A percentile compares a stretch with the other conserved stretches of the same genome.
These are phyloP conservation scores for Syncephalis plumigaleata DNA, from an alignment of 371 early-diverging fungal species.

Conservation along the genomic window DNA sequence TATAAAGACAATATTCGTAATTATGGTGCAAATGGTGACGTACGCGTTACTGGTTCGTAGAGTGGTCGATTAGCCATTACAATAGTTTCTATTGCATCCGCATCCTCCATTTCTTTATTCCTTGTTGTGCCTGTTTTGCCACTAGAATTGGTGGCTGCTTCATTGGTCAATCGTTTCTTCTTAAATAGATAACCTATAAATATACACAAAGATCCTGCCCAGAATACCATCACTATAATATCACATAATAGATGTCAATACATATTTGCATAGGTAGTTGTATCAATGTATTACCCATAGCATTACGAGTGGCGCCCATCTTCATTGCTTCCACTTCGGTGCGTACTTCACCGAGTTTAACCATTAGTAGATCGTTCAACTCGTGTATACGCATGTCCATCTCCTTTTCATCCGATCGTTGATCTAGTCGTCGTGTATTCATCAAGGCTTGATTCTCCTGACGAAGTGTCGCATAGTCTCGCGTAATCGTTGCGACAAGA, in stretches of 20 bases:
- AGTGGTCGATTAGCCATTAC: too few species aligned
- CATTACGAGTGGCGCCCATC: conserved; percentile 58
- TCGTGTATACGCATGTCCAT: conserved; percentile 75
- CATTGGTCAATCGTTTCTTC: too few species aligned
- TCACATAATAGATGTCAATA: background rate
- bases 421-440: conserved; percentile 75
- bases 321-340: conserved; percentile 78
- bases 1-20: too few species aligned
- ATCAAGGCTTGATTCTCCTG: conserved; percentile 78
- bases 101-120: too few species aligned
- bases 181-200: too few species aligned
- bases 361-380: conserved; percentile 67
- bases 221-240: too few species aligned
- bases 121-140: too few species aligned
- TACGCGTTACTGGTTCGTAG: too few species aligned
- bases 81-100: too few species aligned
- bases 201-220: too few species aligned
- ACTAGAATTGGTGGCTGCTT: too few species aligned
- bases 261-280: background rate
- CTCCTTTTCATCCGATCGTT: conserved; percentile 55
- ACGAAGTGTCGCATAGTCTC: conserved; percentile 60
- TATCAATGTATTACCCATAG: conserved; percentile 24
- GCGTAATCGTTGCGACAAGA: conserved; percentile 44
- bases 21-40: too few species aligned
- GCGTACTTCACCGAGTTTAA: conserved; percentile 61